Percentiles rank a stretch among this genome's conserved stretches.
These are phyloP conservation scores for Cardamine chenopodiifolia DNA, from an alignment of 345 rosid genomes.

Conservation along the genomic window DNA sequence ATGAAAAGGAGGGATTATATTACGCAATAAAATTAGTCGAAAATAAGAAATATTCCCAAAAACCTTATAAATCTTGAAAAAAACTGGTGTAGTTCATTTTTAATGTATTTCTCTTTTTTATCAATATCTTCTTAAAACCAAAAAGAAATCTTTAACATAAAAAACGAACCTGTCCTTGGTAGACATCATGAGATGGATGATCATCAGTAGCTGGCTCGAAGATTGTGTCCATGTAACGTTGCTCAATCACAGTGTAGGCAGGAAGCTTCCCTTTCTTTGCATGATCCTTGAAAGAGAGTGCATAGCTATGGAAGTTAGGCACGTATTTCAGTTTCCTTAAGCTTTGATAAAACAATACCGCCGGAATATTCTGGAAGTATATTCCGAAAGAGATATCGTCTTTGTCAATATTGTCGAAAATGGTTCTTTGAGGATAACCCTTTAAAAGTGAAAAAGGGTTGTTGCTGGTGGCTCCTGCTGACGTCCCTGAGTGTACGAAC, in stretches of 20 bases:
- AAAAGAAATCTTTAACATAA: background rate
- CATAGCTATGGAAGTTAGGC: constrained; percentile 56
- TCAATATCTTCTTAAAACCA: too few species aligned
- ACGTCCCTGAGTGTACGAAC: constrained; percentile 75
- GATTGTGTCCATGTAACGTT: constrained; percentile 71
- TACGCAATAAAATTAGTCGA: too few species aligned
- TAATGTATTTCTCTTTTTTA: too few species aligned
- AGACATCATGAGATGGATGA: constrained; percentile 94
- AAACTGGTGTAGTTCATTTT: too few species aligned
- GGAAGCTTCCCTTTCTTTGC: constrained; percentile 74
- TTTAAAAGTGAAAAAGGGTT: constrained; percentile 50
- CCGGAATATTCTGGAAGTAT: constrained; percentile 87
- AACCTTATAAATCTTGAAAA: too few species aligned
- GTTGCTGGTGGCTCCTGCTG: constrained; percentile 91
- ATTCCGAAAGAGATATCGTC: constrained; percentile 66
- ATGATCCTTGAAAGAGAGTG: constrained; percentile 48
- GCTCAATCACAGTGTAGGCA: constrained; percentile 74
- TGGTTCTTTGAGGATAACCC: constrained; percentile 85
- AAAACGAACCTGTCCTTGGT: constrained; percentile 72
- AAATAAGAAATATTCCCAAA: too few species aligned
- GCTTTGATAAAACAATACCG: constrained; percentile 69
- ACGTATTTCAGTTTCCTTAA: constrained; percentile 72
- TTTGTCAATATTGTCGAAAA: constrained; percentile 67
- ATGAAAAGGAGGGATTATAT: too few species aligned
- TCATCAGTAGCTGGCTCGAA: constrained; percentile 69